Conservation (phyloP, 1,284 basidiomycete species). For the Tremellales sp. region DNA sequence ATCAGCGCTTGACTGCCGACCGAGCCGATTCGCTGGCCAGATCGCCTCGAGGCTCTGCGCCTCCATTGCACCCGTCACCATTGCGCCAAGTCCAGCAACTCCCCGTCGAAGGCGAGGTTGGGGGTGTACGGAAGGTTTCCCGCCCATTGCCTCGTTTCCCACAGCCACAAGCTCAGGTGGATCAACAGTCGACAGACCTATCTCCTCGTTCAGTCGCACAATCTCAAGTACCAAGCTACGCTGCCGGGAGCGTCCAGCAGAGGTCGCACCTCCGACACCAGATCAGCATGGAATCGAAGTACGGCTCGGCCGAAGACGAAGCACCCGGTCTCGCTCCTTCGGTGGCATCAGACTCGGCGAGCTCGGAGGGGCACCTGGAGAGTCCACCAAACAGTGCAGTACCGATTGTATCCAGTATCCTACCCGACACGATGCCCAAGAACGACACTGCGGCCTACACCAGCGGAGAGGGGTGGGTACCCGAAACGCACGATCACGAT, state of each 20-base stretch:
- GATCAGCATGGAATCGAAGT: background rate
- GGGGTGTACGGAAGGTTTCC: too few species aligned
- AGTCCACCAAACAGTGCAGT: conserved; percentile 15
- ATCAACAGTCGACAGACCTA: too few species aligned
- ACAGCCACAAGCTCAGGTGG: too few species aligned
- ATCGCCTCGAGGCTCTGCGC: too few species aligned
- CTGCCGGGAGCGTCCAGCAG: too few species aligned
- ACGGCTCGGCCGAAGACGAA: conserved; percentile 9
- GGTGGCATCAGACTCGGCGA: conserved; percentile 32
- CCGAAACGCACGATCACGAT: too few species aligned
- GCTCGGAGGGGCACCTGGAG: conserved; percentile 29
- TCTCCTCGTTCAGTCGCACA: too few species aligned
- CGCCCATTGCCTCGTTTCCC: too few species aligned
- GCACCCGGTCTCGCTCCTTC: conserved; percentile 35
- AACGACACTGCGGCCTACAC: background rate
- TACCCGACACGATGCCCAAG: background rate
- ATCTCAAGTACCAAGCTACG: too few species aligned
- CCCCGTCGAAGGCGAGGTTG: background rate
- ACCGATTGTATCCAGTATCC: background rate
- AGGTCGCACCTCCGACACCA: background rate
- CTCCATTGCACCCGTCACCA: background rate
- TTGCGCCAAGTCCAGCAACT: background rate
- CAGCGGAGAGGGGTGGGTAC: background rate
- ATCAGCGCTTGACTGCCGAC: too few species aligned
- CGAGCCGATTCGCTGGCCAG: too few species aligned